Conservation (phyloP, 2,329 filamentous ascomycete genomes). For the Lecanosticta acicola region DNA sequence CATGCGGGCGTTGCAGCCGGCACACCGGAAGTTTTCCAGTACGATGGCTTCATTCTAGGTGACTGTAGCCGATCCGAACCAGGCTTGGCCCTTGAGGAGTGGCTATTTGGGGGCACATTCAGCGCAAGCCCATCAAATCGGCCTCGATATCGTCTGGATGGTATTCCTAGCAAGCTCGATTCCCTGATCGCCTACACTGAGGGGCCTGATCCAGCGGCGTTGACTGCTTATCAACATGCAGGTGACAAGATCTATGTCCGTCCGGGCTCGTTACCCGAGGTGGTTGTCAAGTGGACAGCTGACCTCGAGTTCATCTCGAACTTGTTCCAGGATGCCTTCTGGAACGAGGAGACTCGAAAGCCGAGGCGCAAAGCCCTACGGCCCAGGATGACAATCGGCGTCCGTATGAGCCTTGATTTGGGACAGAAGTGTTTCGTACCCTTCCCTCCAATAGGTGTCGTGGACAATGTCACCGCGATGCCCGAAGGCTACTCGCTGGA, state of each 20-base stretch:
- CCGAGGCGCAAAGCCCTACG: neutral
- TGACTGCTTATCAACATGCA: neutral
- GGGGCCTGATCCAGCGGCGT: neutral
- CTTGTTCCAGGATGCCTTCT: conserved; percentile 1
- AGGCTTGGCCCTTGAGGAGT: neutral
- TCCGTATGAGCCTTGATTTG: neutral
- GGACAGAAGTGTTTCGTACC: too few species aligned
- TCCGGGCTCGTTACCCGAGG: neutral
- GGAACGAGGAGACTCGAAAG: neutral
- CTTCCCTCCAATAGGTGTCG: too few species aligned
- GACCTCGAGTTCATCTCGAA: neutral
- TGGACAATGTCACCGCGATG: too few species aligned
- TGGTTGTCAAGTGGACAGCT: neutral
- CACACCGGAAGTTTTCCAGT: neutral
- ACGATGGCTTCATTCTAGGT: neutral
- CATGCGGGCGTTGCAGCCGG: neutral
- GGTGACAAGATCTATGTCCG: neutral
- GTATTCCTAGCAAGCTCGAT: neutral
- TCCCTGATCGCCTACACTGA: neutral
- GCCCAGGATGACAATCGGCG: neutral
- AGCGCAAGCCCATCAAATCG: neutral
- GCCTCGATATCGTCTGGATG: neutral
- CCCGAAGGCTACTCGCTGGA: too few species aligned
- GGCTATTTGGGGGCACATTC: neutral
- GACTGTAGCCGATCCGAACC: neutral